Evolutionary conservation across 2,329 filamentous ascomycete genomes (phyloP).

Genomic region (Pseudogymnoascus sp.): DNA sequence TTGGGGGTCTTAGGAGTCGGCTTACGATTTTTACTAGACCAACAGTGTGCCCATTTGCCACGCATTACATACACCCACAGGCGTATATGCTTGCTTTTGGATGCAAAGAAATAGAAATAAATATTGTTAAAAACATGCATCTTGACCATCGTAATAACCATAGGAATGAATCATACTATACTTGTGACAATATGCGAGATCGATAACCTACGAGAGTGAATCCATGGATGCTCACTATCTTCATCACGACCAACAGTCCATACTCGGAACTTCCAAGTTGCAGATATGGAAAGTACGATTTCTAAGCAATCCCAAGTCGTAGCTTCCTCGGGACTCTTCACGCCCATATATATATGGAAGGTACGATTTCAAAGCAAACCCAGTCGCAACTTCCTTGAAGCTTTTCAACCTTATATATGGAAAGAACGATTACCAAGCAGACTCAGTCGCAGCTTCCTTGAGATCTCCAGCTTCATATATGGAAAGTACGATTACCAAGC

Average conservation of each 20-base stretch:
- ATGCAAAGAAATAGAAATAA: neutral
- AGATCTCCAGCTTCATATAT: neutral
- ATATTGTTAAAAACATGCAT: neutral
- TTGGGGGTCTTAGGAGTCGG: neutral
- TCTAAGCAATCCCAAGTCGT: neutral
- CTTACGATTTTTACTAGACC: neutral
- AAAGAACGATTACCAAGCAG: neutral
- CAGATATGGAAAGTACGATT: neutral
- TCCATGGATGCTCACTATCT: neutral
- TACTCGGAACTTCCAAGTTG: neutral
- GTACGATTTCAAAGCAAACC: neutral
- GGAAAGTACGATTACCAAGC: neutral
- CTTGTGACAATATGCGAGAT: too few relatives aligned
- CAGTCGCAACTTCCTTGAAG: neutral
- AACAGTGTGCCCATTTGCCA: neutral
- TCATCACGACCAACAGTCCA: neutral
- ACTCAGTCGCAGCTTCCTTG: neutral
- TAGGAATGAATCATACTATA: neutral
- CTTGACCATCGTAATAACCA: neutral
- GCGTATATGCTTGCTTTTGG: slow-evolving; percentile 4
- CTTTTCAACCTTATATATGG: neutral
- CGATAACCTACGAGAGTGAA: too few relatives aligned
- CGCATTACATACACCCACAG: neutral
- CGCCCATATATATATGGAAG: neutral
- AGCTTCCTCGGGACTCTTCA: too few relatives aligned